phyloP scores from a whole-genome alignment of 306 rosid species.

The Elaeagnus macrophylla region DNA sequence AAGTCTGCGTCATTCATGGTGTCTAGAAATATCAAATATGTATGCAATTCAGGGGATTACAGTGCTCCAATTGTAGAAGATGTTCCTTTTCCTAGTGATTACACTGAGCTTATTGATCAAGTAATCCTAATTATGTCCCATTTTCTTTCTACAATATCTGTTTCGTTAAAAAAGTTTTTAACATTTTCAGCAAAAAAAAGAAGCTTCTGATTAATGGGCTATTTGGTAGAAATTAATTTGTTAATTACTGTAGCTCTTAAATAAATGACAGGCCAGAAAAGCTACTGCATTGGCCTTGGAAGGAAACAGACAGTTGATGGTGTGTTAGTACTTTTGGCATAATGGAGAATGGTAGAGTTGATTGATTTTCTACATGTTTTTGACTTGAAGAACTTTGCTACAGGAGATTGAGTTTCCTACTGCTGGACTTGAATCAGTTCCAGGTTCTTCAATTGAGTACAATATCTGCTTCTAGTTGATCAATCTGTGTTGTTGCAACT shows the following conservation, averaged over 20 bases:
- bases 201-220: conserved; percentile 1
- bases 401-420: conserved; percentile 99
- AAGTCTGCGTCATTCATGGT: conserved; percentile 16
- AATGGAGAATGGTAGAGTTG: conserved; percentile 14
- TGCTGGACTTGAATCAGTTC: conserved; percentile 82
- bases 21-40: conserved; percentile 15
- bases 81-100: conserved; percentile 64
- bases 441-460: conserved; percentile 48
- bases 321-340: conserved; percentile 30
- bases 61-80: conserved; percentile 36
- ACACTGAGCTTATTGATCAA: conserved; percentile 73
- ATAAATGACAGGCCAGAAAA: conserved; percentile 50
- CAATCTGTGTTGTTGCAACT: conserved; percentile 1
- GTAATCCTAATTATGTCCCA: conserved; percentile 24
- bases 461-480: not conserved
- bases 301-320: conserved; percentile 75
- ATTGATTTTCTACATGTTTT: conserved; percentile 15
- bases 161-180: not conserved
- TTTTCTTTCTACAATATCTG: not conserved
- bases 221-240: conserved; percentile 10
- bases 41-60: conserved; percentile 35
- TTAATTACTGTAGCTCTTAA: conserved; percentile 11
- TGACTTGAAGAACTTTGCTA: conserved; percentile 26
- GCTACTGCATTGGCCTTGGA: conserved; percentile 71
- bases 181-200: not conserved